Evolutionary conservation across 1,284 basidiomycete species (phyloP).

Genomic region (Mycosarcoma maydis): DNA sequence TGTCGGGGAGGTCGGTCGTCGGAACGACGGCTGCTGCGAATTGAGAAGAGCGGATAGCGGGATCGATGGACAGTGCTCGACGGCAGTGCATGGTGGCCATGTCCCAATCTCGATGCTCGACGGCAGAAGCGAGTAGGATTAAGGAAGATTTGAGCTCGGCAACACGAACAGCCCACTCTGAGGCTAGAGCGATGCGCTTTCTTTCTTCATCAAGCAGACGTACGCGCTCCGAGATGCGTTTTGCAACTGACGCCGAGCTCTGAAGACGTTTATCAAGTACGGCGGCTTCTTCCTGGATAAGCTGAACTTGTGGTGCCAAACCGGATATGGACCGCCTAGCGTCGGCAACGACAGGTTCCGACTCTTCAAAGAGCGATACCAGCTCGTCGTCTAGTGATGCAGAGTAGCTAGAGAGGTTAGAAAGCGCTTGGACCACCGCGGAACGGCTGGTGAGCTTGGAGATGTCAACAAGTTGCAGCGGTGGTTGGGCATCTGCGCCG

Average conservation of each 20-base stretch:
- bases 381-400: constrained; percentile 80
- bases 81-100: constrained; percentile 88
- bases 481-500: not conserved
- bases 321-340: constrained; percentile 67
- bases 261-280: constrained; percentile 74
- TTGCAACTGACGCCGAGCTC: constrained; percentile 81
- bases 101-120: constrained; percentile 92
- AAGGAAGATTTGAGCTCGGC: constrained; percentile 92
- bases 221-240: constrained; percentile 88
- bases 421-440: constrained; percentile 62
- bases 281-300: constrained; percentile 74
- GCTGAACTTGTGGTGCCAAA: constrained; percentile 75
- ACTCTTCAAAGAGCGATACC: constrained; percentile 75
- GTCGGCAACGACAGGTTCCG: constrained; percentile 34
- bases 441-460: constrained; percentile 43
- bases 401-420: constrained; percentile 79
- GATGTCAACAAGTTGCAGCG: constrained; percentile 22
- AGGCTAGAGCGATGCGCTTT: constrained; percentile 82
- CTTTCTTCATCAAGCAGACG: constrained; percentile 89
- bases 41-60: constrained; percentile 79
- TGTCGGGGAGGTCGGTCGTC: constrained; percentile 83
- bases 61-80: constrained; percentile 83
- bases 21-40: constrained; percentile 91
- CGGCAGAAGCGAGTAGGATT: constrained; percentile 77
- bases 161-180: constrained; percentile 83